Base-by-base conservation (phyloP, 2,329 filamentous ascomycete genomes). In the Talaromyces rugulosus region DNA sequence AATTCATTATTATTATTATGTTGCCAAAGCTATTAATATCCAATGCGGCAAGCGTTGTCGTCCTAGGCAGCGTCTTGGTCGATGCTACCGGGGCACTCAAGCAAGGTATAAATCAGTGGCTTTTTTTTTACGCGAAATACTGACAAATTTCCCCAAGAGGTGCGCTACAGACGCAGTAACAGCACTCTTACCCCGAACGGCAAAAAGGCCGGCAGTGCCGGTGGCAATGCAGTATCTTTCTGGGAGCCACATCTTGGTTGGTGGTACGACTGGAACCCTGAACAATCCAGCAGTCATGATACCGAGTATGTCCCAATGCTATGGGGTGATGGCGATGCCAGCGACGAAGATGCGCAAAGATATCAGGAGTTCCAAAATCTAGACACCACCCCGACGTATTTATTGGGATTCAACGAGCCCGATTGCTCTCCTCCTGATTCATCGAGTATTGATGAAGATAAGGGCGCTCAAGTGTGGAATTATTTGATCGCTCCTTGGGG, bases 191-290 rank as follows among this genome's bases (percentile, higher is more conserved):
- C 58, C 5, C 58, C 58, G 36, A 60, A 60, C 51, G 51, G 51
- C 36, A 60, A 55, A 52, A 60, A 60, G 34, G 58, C 58, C 50
- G 58, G 58, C 34, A 60, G 58, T 42, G 51, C 58, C n/a, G 58
- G 58, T 28, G 58, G 51, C 11, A 52, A 60, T 18, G 58, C 58
- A 27, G 53, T 55, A 14, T 52, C 58, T 18, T 60, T 60, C 34
- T 60, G 58, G 58, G 42, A 54, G 14, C 2, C 14, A 14, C 58
- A 60, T 11, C 40, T 60, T 23, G 58, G 58, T 11, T 60, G 58
- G 58, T 56, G 58, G 58, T 60, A 60, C 58, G 58, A 60, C 58
- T 60, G 52, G 52, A 60, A 51, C 12, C 18, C 44, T 51, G 9
- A 23, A 5, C 44, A 27, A 51, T 51, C 44, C 27, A 51, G 44